Percentiles rank a stretch among this genome's conserved stretches.
Evolutionary conservation across 805 yeast species (phyloP).

Genomic region (Lipomyces mesembrius): DNA sequence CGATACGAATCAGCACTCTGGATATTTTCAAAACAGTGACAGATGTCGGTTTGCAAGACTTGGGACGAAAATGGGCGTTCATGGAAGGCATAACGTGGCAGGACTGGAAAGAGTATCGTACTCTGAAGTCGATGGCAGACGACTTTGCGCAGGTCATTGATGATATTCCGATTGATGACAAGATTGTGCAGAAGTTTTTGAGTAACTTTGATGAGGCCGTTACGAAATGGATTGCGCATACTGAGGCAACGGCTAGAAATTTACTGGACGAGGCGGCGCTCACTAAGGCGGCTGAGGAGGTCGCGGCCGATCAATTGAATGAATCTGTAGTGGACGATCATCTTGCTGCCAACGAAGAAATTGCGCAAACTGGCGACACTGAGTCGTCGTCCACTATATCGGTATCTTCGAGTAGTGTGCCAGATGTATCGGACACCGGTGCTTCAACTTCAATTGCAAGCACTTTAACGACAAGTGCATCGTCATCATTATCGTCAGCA

Average conservation of each 20-base stretch:
- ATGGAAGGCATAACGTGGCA: constrained; percentile 34
- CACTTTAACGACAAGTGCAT: no score
- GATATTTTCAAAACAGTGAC: constrained; percentile 32
- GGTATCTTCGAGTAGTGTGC: not conserved
- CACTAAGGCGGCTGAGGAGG: not conserved
- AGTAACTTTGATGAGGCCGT: constrained; percentile 18
- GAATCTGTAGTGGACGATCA: not conserved
- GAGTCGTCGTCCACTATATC: not conserved
- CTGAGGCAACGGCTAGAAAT: constrained; percentile 8
- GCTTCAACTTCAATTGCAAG: not conserved
- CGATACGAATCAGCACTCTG: constrained; percentile 20
- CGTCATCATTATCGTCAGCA: not conserved
- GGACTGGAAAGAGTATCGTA: constrained; percentile 34
- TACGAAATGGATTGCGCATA: constrained; percentile 22
- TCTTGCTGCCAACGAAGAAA: not conserved
- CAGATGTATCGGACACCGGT: not conserved
- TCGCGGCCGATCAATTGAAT: not conserved
- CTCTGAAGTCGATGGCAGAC: constrained; percentile 25
- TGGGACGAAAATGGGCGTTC: constrained; percentile 35
- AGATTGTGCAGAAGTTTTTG: constrained; percentile 6
- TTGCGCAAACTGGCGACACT: not conserved
- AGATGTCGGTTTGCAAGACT: constrained; percentile 31
- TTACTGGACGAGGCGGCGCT: constrained; percentile 13
- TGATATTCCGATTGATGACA: constrained; percentile 25
- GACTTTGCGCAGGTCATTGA: constrained; percentile 28